Base-by-base conservation (phyloP, 352 stramenopile species). In the Phytophthora rubi region DNA sequence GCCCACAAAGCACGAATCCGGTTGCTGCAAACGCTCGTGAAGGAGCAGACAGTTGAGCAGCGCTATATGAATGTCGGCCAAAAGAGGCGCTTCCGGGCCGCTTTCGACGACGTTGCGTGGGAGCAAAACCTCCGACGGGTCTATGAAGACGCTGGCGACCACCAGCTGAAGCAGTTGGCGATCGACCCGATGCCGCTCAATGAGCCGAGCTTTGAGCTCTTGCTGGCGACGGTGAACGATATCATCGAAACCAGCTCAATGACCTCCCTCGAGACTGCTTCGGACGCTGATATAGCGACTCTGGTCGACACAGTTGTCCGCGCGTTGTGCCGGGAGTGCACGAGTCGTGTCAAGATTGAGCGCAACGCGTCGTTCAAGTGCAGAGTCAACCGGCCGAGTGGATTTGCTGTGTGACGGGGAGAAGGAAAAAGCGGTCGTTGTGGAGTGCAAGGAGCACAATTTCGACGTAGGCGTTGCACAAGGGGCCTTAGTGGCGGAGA, bases 71-170 rank as follows among this genome's bases (percentile, higher is more conserved):
- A 10, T 16, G 55, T 70, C 37, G 37, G 39, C 13, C 55, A 55
- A 54, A 70, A 70, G 28, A 35, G 63, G 30, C 63, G 55, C 39
- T 70, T 70, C 13, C 55, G n/a, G 39, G 63, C 63, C 12, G 63
- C 55, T 48, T 70, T 70, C 51, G 55, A 65, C 37, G 63, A 49
- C 42, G 9, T 70, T 16, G 55, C 13, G 1, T 70, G 63, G 63
- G 55, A 56, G n/a, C 55, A 58, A 51, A 65, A 70, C 4, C 28
- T 65, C 33, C 23, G 49, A 13, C 45, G 59, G 7, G 55, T 65
- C 10, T 70, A 70, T 33, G 55, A 58, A 42, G 28, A 51, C 39
- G 35, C 35, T 44, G 10, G 10, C 35, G 10, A 12, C 12, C 35
- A 16, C 35, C 35, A 44, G 10, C 35, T 44, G 2, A 44, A 44